Evolutionary conservation across 2,329 filamentous ascomycete genomes (phyloP), one percentile per base, ranked within the genome.

Genomic region (Aspergillus intermedius): DNA sequence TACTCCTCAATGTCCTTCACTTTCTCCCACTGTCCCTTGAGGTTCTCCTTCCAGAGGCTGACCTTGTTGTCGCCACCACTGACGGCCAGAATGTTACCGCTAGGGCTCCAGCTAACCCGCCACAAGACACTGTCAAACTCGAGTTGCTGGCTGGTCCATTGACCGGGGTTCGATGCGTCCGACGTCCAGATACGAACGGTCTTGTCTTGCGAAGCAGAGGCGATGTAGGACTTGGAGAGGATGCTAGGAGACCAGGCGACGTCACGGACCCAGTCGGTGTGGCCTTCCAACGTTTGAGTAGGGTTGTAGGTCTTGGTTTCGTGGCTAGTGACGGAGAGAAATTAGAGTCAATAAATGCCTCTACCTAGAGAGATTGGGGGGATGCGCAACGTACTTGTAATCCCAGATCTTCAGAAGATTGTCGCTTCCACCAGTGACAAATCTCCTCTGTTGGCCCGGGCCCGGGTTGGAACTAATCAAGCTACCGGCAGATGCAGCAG

Each of bases 91-190:
- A 97, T 91, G 67, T 98, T 98, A 46, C 93, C 93, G 69, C 89
- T 95, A 65, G 97, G 77, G 61, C 90, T 95, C 93, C 93, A 98
- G 77, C 89, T 96, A 42, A 96, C 93, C 48, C 93, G 84, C 93
- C 93, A 98, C 50, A 95, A 81, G 42, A 91, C 85, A 4, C 86
- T 83, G 53, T 96, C 91, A 60, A 98, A 95, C 61, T 85, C 82
- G 55, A 98, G 78, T 37, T 87, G 82, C 70, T 94, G 93, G 71
- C 82, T 84, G 50, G 84, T 82, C 93, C 93, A 98, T 62, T 88
- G 82, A 21, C 79, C 81, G 13, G 81, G 74, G 64, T 77, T 80
- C 50, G 79, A 75, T 22, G 79, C 73, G 60, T 89, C 86, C 23
- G 81, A 84, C 8, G 91, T 97, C 93, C 93, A 98, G 73, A 98